phyloP scores from a whole-genome alignment of 2,329 filamentous ascomycete genomes.

The Arthrocladium fulminans region DNA sequence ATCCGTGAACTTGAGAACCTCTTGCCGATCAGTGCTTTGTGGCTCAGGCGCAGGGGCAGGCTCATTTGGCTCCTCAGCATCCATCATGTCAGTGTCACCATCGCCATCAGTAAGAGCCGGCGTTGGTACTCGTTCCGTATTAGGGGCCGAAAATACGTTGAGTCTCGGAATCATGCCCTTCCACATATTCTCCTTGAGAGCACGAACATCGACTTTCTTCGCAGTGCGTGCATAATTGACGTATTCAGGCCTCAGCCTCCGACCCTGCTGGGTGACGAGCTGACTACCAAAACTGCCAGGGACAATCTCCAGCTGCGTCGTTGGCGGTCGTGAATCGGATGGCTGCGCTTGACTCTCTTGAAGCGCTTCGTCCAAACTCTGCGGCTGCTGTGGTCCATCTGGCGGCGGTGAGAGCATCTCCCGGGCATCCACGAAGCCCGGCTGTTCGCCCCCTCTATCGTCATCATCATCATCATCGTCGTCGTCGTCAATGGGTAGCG shows the following conservation, averaged over 20 bases:
- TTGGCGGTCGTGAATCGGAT: slow-evolving; percentile 1
- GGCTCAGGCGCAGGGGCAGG: slow-evolving; percentile 23
- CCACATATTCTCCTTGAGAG: slow-evolving; percentile 59
- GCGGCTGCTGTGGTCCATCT: slow-evolving; percentile 11
- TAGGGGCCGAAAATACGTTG: slow-evolving; percentile 28
- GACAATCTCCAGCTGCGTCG: slow-evolving; percentile 21
- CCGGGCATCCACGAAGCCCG: slow-evolving; percentile 39
- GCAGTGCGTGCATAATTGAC: slow-evolving; percentile 57
- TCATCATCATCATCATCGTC: slow-evolving; percentile 34
- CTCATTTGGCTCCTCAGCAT: slow-evolving; percentile 13
- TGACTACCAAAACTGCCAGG: slow-evolving; percentile 54
- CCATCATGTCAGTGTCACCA: slow-evolving; percentile 17
- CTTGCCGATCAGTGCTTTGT: slow-evolving; percentile 26
- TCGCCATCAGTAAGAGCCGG: slow-evolving; percentile 25
- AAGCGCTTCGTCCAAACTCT: slow-evolving; percentile 11
- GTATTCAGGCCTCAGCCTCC: slow-evolving; percentile 53
- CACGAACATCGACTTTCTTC: slow-evolving; percentile 58
- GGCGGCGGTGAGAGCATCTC: slow-evolving; percentile 39
- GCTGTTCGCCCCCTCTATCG: slow-evolving; percentile 26
- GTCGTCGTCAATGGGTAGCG: slow-evolving; percentile 38
- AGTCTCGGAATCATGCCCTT: slow-evolving; percentile 47
- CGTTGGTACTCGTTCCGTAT: slow-evolving; percentile 24
- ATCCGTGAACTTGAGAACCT: slow-evolving; percentile 70
- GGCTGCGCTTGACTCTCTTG: slow-evolving; percentile 11
- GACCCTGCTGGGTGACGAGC: slow-evolving; percentile 52